phyloP scores from a whole-genome alignment of 2,329 filamentous ascomycete species.

The Scedosporium aurantiacum region DNA sequence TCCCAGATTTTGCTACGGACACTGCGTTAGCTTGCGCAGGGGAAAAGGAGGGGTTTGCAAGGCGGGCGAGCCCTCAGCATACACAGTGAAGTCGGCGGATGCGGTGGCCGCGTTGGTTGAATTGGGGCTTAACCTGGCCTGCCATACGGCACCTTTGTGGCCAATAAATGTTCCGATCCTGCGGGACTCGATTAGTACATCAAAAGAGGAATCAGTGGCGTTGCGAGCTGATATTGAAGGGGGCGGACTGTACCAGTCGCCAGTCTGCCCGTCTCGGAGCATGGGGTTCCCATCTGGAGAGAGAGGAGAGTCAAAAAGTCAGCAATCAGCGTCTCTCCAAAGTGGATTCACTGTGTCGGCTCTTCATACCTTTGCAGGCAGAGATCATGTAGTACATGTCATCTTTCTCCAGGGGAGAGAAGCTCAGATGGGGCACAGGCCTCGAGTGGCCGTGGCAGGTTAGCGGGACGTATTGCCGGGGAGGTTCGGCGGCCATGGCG shows the following conservation, averaged over 20 bases:
- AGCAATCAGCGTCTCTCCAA: not conserved
- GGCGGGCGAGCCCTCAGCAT: conserved; percentile 23
- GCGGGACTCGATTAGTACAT: conserved; percentile 17
- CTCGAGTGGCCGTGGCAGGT: conserved; percentile 93
- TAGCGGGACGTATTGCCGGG: conserved; percentile 64
- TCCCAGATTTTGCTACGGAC: conserved; percentile 84
- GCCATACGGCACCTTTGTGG: conserved; percentile 97
- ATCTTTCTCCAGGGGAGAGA: conserved; percentile 73
- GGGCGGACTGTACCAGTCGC: conserved; percentile 59
- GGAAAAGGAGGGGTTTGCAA: not conserved
- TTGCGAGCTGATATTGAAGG: not conserved
- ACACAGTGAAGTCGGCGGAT: conserved; percentile 93
- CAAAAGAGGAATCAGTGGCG: not conserved
- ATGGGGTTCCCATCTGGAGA: conserved; percentile 86
- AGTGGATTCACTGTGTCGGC: not conserved
- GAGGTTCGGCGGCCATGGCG: conserved; percentile 17
- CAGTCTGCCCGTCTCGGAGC: conserved; percentile 91
- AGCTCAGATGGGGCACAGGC: conserved; percentile 82
- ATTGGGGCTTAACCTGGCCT: conserved; percentile 81
- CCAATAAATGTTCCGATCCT: conserved; percentile 98
- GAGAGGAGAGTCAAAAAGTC: not conserved
- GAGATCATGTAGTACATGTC: conserved; percentile 88
- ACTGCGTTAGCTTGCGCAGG: conserved; percentile 17
- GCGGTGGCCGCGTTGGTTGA: conserved; percentile 82
- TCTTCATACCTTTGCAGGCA: conserved; percentile 65